A percentile compares a stretch with the other conserved stretches of the same genome.
Evolutionary conservation across 1,284 basidiomycete species (phyloP).

Genomic region (Ustilago bromivora): DNA sequence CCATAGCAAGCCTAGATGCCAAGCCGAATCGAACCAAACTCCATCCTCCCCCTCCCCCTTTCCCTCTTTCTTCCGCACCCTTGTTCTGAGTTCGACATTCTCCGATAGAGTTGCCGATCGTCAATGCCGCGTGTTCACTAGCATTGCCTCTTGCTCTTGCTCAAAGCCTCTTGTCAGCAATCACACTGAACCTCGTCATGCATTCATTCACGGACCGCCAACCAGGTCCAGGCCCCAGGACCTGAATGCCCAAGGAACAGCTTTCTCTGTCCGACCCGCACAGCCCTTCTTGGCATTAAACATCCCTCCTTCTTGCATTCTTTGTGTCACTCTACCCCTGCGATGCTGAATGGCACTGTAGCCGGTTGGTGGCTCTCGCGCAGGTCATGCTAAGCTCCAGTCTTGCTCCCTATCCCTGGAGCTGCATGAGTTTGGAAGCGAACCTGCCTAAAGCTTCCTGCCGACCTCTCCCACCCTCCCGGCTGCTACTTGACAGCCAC

Average conservation of each 20-base stretch:
- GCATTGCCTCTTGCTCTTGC: neutral
- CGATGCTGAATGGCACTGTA: constrained; percentile 6
- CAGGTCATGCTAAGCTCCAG: constrained; percentile 1
- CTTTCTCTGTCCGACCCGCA: constrained; percentile 26
- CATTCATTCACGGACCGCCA: constrained; percentile 9
- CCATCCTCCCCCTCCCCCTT: neutral
- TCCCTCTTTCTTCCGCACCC: neutral
- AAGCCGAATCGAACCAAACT: constrained; percentile 19
- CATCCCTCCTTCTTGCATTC: constrained; percentile 6
- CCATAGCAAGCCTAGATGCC: constrained; percentile 10
- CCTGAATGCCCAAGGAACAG: constrained; percentile 8
- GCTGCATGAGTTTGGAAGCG: neutral
- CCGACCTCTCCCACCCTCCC: constrained; percentile 1
- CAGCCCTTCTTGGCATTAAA: constrained; percentile 29
- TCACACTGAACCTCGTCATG: neutral
- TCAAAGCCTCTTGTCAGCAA: neutral
- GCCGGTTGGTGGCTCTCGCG: neutral
- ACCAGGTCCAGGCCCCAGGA: neutral
- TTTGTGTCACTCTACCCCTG: constrained; percentile 11
- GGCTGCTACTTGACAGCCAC: neutral
- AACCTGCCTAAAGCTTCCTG: neutral
- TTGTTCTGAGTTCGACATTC: neutral
- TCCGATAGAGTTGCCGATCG: constrained; percentile 9
- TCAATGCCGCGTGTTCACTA: neutral
- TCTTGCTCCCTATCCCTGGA: neutral